A percentile compares a stretch with the other conserved stretches of the same genome.
These are phyloP conservation scores for Leucocoprinus sp. DNA, from an alignment of 768 basidiomycete species.

Conservation along the genomic window DNA sequence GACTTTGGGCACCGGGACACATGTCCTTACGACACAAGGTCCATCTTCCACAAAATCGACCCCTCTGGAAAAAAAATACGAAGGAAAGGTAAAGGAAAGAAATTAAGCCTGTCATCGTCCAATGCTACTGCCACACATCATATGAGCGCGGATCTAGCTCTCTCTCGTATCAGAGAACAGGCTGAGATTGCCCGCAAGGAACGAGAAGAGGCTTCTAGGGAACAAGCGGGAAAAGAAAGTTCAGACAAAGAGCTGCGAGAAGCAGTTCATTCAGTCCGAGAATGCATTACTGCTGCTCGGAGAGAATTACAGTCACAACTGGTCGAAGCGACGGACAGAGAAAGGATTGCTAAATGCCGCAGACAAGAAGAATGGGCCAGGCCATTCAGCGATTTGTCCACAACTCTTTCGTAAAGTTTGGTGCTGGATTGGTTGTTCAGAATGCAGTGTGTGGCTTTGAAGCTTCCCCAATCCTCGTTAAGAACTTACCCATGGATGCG, in stretches of 20 bases:
- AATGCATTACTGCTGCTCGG: background rate
- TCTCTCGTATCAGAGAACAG: background rate
- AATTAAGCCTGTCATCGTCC: background rate
- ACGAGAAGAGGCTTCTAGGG: background rate
- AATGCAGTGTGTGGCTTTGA: constrained; percentile 14
- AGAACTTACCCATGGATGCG: constrained; percentile 12
- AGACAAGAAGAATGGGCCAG: constrained; percentile 7
- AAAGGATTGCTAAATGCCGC: background rate
- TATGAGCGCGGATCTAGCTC: background rate
- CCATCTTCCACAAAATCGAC: background rate
- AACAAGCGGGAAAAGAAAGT: background rate
- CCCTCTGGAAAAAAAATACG: background rate
- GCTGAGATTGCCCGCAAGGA: background rate
- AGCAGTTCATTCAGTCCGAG: background rate
- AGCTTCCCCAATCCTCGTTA: constrained; percentile 12
- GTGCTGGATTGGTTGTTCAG: constrained; percentile 15
- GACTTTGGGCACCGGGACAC: background rate
- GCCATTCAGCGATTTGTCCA: constrained; percentile 9
- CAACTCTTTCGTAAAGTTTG: constrained; percentile 16
- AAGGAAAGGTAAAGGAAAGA: constrained; percentile 1
- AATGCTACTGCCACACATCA: background rate
- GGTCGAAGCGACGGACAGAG: constrained; percentile 1
- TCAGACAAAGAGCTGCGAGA: background rate
- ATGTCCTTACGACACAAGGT: background rate
- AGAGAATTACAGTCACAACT: background rate